A percentile compares a stretch with the other conserved stretches of the same genome.
Conservation (phyloP, 352 stramenopile genomes). For the Pythium plurisporium region DNA sequence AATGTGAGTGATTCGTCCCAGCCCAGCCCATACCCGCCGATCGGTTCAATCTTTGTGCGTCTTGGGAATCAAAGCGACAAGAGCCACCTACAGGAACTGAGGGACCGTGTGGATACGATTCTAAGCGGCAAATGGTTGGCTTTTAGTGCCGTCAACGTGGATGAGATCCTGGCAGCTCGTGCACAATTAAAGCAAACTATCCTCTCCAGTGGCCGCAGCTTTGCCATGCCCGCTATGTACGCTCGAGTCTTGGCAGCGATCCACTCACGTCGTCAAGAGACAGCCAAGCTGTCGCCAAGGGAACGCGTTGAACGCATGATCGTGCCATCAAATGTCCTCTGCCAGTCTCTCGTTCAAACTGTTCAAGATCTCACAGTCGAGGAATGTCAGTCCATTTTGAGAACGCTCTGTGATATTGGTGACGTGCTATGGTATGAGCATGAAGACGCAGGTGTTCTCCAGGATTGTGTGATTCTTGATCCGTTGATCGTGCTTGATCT, state of each 20-base stretch:
- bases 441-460: neutral
- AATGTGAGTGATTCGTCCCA: too few relatives aligned
- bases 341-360: neutral
- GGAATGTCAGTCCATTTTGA: slow-evolving; percentile 11
- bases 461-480: slow-evolving; percentile 18
- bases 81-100: too few relatives aligned
- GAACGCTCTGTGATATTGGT: slow-evolving; percentile 16
- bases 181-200: too few relatives aligned
- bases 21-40: too few relatives aligned
- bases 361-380: slow-evolving; percentile 9
- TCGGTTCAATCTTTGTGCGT: too few relatives aligned
- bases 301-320: slow-evolving; percentile 14
- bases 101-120: too few relatives aligned
- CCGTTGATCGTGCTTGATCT: slow-evolving; percentile 29
- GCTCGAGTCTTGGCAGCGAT: slow-evolving; percentile 10
- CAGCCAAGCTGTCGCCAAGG: neutral
- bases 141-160: too few relatives aligned
- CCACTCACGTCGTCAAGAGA: neutral
- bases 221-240: slow-evolving; percentile 17
- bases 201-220: slow-evolving; percentile 8
- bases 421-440: slow-evolving; percentile 22
- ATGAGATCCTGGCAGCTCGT: too few relatives aligned
- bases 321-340: slow-evolving; percentile 8
- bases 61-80: too few relatives aligned
- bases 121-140: too few relatives aligned